phyloP scores from a whole-genome alignment of 495 filamentous ascomycete genomes.

The Amniculicola lignicola region DNA sequence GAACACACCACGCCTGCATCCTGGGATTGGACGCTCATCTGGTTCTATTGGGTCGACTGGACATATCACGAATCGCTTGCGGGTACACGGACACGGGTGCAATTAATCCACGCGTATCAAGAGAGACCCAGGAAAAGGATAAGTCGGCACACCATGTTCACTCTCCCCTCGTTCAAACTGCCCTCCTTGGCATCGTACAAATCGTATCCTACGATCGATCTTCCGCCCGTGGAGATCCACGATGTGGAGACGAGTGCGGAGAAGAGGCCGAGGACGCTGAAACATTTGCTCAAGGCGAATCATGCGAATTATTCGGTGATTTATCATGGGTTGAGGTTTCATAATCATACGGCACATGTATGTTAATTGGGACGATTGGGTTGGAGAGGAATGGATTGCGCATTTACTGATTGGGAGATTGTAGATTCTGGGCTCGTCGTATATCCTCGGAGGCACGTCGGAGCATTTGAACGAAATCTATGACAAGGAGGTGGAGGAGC shows the following conservation, averaged over 20 bases:
- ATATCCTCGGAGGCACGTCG: constrained; percentile 70
- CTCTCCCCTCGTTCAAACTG: constrained; percentile 25
- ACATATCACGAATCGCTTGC: no score
- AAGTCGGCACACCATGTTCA: constrained; percentile 30
- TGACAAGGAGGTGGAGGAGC: constrained; percentile 63
- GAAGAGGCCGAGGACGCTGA: constrained; percentile 76
- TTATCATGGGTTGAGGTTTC: constrained; percentile 71
- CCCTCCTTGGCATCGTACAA: constrained; percentile 1
- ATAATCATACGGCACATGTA: constrained; percentile 87
- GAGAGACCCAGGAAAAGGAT: no score
- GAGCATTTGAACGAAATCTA: constrained; percentile 74
- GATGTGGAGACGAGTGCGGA: constrained; percentile 75
- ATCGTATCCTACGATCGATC: constrained; percentile 50
- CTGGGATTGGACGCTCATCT: no score
- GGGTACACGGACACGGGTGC: no score
- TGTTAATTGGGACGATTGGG: constrained; percentile 32
- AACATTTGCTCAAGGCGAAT: constrained; percentile 85
- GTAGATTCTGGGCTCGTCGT: constrained; percentile 73
- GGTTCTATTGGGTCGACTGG: no score
- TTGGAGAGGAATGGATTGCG: no score
- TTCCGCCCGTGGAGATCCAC: constrained; percentile 69
- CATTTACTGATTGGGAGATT: neutral
- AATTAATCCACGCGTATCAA: no score
- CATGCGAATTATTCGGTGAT: constrained; percentile 85
- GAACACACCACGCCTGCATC: no score